phyloP scores from a whole-genome alignment of 2,329 filamentous ascomycete genomes.

The Aspergillus ochraceoroseus region DNA sequence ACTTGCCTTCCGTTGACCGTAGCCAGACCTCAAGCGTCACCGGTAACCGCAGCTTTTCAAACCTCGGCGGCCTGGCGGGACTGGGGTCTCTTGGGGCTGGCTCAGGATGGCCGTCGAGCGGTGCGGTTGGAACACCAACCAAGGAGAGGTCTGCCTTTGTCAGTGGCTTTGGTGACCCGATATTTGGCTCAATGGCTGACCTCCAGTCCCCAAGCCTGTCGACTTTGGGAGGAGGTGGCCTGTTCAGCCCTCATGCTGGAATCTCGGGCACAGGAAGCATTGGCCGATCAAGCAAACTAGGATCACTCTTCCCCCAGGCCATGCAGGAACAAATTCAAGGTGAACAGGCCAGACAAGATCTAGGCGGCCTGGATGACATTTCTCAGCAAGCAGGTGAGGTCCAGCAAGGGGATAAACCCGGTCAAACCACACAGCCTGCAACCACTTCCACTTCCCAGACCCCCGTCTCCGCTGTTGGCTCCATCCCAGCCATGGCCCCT shows the following conservation, averaged over 20 bases:
- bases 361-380: conserved; percentile 53
- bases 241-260: conserved; percentile 60
- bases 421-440: conserved; percentile 28
- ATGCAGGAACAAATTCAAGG: conserved; percentile 88
- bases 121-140: conserved; percentile 69
- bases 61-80: conserved; percentile 49
- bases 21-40: conserved; percentile 90
- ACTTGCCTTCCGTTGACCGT: conserved; percentile 67
- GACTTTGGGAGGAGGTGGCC: conserved; percentile 40
- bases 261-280: conserved; percentile 60
- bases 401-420: conserved; percentile 28
- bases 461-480: conserved; percentile 35
- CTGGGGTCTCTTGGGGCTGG: conserved; percentile 52
- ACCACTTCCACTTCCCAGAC: conserved; percentile 35
- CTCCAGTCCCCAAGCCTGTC: conserved; percentile 53
- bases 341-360: conserved; percentile 57
- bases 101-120: conserved; percentile 52
- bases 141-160: conserved; percentile 52
- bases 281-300: conserved; percentile 73
- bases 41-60: conserved; percentile 63
- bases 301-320: conserved; percentile 77
- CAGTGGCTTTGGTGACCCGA: conserved; percentile 52
- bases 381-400: conserved; percentile 54
- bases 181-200: conserved; percentile 73
- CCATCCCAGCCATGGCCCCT: conserved; percentile 30